Evolutionary conservation across 73 alveolate species (phyloP).

Genomic region (Urostyla sp.): DNA sequence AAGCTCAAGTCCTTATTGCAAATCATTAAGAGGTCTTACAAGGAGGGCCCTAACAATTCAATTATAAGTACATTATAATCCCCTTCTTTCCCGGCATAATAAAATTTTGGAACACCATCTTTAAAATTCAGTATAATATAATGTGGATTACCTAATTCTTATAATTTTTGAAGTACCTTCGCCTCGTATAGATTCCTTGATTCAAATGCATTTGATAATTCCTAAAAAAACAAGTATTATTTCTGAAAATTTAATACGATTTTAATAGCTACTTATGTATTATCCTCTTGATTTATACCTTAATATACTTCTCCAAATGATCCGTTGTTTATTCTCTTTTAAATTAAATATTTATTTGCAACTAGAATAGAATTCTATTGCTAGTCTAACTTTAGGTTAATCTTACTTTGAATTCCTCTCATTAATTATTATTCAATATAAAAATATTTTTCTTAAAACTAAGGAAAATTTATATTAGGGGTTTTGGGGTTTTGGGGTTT

Average conservation of each 20-base stretch:
- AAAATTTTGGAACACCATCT: conserved; percentile 76
- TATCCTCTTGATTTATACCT: conserved; percentile 67
- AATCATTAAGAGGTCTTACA: conserved; percentile 75
- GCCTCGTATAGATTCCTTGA: conserved; percentile 23
- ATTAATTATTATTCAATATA: conserved; percentile 19
- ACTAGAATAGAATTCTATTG: conserved; percentile 23
- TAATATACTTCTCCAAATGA: conserved; percentile 74
- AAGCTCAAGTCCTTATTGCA: conserved; percentile 74
- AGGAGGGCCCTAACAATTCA: conserved; percentile 78
- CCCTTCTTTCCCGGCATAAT: conserved; percentile 78
- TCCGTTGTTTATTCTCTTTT: conserved; percentile 79
- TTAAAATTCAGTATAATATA: conserved; percentile 9
- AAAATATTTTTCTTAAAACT: no score
- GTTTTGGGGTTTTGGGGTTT: conserved; percentile 4
- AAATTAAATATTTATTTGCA: conserved; percentile 66
- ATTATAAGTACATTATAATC: conserved; percentile 79
- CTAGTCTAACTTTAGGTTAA: not conserved
- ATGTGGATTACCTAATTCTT: conserved; percentile 47
- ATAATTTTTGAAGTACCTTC: conserved; percentile 9
- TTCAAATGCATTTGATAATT: conserved; percentile 28
- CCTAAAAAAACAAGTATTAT: not conserved
- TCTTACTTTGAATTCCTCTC: conserved; percentile 15
- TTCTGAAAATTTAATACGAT: conserved; percentile 7
- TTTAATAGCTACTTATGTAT: conserved; percentile 78
- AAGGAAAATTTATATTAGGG: not conserved